Evolutionary conservation across 345 rosid genomes (phyloP), one percentile per base, ranked within the genome.

Genomic region (Eucalyptus coolabah): DNA sequence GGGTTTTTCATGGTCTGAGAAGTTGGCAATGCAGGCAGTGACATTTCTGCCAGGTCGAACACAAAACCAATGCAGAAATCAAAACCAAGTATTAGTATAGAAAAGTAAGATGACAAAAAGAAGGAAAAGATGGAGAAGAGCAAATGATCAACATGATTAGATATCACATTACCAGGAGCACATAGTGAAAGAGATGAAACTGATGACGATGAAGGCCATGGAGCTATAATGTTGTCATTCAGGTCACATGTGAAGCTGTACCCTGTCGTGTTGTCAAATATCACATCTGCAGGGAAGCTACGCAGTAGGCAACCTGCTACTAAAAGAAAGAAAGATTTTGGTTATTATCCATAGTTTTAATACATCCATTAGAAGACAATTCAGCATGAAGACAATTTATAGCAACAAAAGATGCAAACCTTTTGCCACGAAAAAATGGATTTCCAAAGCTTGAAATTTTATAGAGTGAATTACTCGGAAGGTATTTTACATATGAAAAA

Each of bases 191-290:
- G 50, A 47, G 99, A 93, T 89, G 99, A 92, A 93, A 96, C 89
- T 87, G 98, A 94, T 34, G 99, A 95, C 26, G 99, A 97, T 77
- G 95, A 92, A 86, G 99, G 99, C 99, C 99, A 98, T 56, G 99
- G 99, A 67, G 99, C 99, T 32, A 93, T 98, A 86, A 96, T 97
- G 92, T 98, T 98, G 92, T 98, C 99, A 56, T 96, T 95, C 93
- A 98, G 92, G 93, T 98, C 99, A 87, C 99, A 98, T n/a, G 97
- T 95, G 93, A 98, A 96, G 90, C 98, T 96, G 93, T 92, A 95
- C 82, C 99, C 99, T 42, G 99, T 95, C 54, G 94, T 88, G 91
- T 96, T 98, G 93, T 98, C 99, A 90, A 95, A 92, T 87, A 95
- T 90, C 91, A 97, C 93, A 94, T 97, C 97, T 59, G 97, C 92